Evolutionary conservation across 257 asterid genomes (phyloP).

Genomic region (Linderniella brevidens): DNA sequence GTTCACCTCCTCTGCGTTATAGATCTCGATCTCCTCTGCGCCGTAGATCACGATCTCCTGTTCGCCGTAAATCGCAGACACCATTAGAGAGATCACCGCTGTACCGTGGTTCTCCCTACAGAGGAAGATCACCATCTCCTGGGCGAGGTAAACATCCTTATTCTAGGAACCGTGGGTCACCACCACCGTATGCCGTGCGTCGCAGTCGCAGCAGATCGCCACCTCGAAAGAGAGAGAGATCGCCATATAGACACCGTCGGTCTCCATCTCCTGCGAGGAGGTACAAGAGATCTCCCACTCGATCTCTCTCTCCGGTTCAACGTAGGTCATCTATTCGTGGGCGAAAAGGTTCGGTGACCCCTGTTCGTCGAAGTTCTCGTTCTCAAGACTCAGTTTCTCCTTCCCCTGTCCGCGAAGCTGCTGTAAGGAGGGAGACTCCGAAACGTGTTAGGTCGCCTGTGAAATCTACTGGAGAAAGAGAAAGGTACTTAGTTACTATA

Average conservation of each 20-base stretch:
- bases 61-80: slow-evolving; percentile 19
- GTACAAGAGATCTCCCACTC: slow-evolving; percentile 36
- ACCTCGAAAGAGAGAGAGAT: slow-evolving; percentile 13
- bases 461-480: slow-evolving; percentile 39
- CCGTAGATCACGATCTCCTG: slow-evolving; percentile 27
- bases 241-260: slow-evolving; percentile 23
- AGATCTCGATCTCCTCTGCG: slow-evolving; percentile 13
- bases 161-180: slow-evolving; percentile 14
- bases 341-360: slow-evolving; percentile 32
- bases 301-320: slow-evolving; percentile 34
- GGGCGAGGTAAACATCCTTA: slow-evolving; percentile 20
- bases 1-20: slow-evolving; percentile 27
- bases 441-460: slow-evolving; percentile 32
- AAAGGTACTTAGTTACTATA: slow-evolving; percentile 35
- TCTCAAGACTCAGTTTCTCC: slow-evolving; percentile 41
- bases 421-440: slow-evolving; percentile 27
- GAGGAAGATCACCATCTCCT: slow-evolving; percentile 29
- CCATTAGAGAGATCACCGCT: slow-evolving; percentile 27
- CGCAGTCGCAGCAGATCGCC: slow-evolving; percentile 8
- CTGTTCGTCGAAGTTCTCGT: slow-evolving; percentile 30
- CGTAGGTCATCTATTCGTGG: slow-evolving; percentile 28
- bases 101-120: slow-evolving; percentile 17
- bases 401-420: slow-evolving; percentile 26
- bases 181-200: slow-evolving; percentile 24
- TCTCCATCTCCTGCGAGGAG: slow-evolving; percentile 25